phyloP scores from a whole-genome alignment of 371 early-diverging fungal genomes.

The Apophysomyces trapeziformis region DNA sequence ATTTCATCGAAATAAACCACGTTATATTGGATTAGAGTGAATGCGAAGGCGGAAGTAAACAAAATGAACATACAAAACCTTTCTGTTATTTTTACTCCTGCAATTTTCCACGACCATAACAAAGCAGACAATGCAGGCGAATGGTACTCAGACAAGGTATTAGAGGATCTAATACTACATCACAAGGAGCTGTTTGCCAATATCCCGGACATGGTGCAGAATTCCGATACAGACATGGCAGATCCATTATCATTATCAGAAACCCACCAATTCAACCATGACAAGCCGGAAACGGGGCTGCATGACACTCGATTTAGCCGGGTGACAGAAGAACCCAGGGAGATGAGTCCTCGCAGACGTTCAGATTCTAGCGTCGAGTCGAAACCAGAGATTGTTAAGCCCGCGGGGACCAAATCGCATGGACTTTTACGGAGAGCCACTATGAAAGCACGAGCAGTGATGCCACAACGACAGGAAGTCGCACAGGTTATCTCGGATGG shows the following conservation, averaged over 20 bases:
- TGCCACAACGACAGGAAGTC: slow-evolving; percentile 1
- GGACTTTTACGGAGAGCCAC: slow-evolving; percentile 1
- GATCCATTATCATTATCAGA: not conserved
- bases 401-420: not conserved
- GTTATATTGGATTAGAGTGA: slow-evolving; percentile 35
- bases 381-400: not conserved
- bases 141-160: slow-evolving; percentile 45
- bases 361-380: not conserved
- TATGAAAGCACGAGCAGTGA: slow-evolving; percentile 8
- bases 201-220: not conserved
- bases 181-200: slow-evolving; percentile 33
- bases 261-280: not conserved
- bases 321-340: not conserved
- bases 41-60: slow-evolving; percentile 48
- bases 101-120: slow-evolving; percentile 65
- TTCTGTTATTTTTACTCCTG: slow-evolving; percentile 63
- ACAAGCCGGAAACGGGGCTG: not conserved
- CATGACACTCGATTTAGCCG: not conserved
- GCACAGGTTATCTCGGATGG: not conserved
- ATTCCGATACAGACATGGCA: not conserved
- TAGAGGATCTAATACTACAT: slow-evolving; percentile 44
- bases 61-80: slow-evolving; percentile 65
- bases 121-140: slow-evolving; percentile 52
- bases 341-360: not conserved
- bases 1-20: not conserved